These are phyloP conservation scores for Stemphylium vesicarium DNA, from an alignment of 2,329 filamentous ascomycete species.

Conservation along the genomic window DNA sequence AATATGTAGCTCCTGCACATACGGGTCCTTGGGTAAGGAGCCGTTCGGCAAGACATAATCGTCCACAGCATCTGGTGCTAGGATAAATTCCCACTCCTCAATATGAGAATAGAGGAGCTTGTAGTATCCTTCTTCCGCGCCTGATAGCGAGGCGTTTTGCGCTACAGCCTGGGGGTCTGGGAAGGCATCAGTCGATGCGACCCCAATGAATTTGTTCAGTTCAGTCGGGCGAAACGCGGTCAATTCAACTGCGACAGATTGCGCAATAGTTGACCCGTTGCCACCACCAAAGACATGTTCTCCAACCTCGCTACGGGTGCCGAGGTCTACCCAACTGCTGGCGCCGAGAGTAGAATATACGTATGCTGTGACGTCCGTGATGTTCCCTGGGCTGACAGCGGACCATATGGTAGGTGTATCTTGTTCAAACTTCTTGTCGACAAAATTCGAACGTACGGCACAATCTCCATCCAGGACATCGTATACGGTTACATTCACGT, in stretches of 20 bases:
- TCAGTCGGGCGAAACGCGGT: constrained; percentile 60
- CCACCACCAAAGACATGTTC: constrained; percentile 56
- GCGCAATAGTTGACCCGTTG: constrained; percentile 70
- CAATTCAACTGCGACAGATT: constrained; percentile 62
- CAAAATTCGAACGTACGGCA: constrained; percentile 68
- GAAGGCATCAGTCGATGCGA: constrained; percentile 73
- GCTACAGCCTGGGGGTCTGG: constrained; percentile 62
- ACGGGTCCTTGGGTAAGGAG: constrained; percentile 61
- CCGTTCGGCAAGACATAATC: constrained; percentile 65
- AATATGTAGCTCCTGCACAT: constrained; percentile 64
- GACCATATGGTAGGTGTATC: constrained; percentile 64
- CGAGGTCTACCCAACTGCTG: constrained; percentile 53
- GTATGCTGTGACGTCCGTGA: constrained; percentile 68
- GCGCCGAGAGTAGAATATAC: constrained; percentile 60
- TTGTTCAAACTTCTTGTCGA: constrained; percentile 61
- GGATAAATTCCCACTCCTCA: constrained; percentile 66
- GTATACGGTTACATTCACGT: constrained; percentile 64
- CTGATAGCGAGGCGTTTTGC: constrained; percentile 60
- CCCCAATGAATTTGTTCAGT: constrained; percentile 71
- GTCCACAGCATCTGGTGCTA: constrained; percentile 68
- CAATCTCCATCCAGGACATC: constrained; percentile 72
- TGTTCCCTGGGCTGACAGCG: constrained; percentile 67
- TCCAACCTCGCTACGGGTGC: constrained; percentile 53
- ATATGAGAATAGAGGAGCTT: constrained; percentile 62
- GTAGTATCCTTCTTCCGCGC: constrained; percentile 61